Evolutionary conservation across 116 monocot species (phyloP), one percentile per base, ranked within the genome.

Genomic region (Dioscorea cayenensis): DNA sequence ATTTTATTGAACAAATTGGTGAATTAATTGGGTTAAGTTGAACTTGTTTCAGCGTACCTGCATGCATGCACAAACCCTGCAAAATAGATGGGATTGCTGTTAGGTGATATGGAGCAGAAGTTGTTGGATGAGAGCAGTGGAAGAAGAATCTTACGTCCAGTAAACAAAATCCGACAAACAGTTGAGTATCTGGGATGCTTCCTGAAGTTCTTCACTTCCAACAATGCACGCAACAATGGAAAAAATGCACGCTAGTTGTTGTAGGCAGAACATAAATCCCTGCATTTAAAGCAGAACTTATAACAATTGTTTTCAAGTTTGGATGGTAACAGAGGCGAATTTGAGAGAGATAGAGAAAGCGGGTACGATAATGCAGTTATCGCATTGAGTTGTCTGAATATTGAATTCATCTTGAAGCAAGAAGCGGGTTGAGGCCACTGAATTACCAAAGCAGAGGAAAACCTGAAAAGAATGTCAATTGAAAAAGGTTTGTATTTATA

Each of bases 361-460:
- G 25, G 25, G 64, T 84, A 90, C 90, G 68, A 90, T 90, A 64
- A 90, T 90, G 81, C 90, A 90, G 77, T 90, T 90, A 66, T 90
- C 90, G 17, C 90, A 90, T 66, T 90, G 78, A 35, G 90, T 90
- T 48, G 90, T 86, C 72, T 90, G 90, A 35, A 90, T 86, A 67
- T 90, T 90, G 81, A 90, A 90, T 72, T 90, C 90, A 71, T 90
- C 90, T 79, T 90, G 90, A 76, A 90, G 81, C 69, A 90, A 60
- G 79, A 90, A 90, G 36, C 90, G 83, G 38, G 90, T 90, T 10
- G 90, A 90, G 50, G 90, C 86, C 48, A 90, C 90, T 0, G 90
- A 90, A 62, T 86, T 86, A 23, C 79, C 81, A 73, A 90, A 90
- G 69, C 90, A 90, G 36, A 70, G 67, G 63, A 86, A 86, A 55